Conservation (phyloP, 2,329 filamentous ascomycete genomes). For the Chrysosporium queenslandicum region DNA sequence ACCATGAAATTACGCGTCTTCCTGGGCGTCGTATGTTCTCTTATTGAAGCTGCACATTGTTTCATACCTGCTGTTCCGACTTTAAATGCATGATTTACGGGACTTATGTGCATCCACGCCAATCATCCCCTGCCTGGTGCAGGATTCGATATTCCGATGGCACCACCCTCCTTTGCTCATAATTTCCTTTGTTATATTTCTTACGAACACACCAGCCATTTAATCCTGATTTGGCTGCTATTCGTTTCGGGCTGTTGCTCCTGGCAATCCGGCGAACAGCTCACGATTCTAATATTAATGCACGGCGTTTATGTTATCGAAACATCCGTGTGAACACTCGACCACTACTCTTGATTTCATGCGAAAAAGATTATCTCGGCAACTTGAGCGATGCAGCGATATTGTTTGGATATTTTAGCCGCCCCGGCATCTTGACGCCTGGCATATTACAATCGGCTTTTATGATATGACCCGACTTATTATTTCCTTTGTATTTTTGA, state of each 20-base stretch:
- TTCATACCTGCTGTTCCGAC: background rate
- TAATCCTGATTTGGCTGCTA: too few relatives aligned
- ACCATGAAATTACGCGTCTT: constrained; percentile 27
- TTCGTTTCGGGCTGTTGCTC: too few relatives aligned
- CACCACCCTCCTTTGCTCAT: background rate
- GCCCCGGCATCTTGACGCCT: constrained; percentile 3
- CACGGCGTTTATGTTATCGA: background rate
- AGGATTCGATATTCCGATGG: background rate
- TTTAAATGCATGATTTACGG: constrained; percentile 11
- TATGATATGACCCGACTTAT: constrained; percentile 8
- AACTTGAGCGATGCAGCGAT: constrained; percentile 7
- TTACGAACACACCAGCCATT: too few relatives aligned
- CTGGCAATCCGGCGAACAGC: too few relatives aligned
- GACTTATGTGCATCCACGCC: background rate
- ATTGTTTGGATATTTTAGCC: constrained; percentile 11
- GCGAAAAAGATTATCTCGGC: constrained; percentile 2
- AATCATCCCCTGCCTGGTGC: constrained; percentile 10
- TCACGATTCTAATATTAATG: constrained; percentile 6
- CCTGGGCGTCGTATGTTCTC: constrained; percentile 39
- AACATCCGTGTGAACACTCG: background rate
- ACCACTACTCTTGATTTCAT: background rate
- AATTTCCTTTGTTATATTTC: constrained; percentile 10
- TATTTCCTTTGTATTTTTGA: constrained; percentile 8
- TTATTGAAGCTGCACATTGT: constrained; percentile 24
- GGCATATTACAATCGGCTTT: constrained; percentile 4